phyloP scores from a whole-genome alignment of 352 stramenopile genomes.

The Globisporangium middletonii region DNA sequence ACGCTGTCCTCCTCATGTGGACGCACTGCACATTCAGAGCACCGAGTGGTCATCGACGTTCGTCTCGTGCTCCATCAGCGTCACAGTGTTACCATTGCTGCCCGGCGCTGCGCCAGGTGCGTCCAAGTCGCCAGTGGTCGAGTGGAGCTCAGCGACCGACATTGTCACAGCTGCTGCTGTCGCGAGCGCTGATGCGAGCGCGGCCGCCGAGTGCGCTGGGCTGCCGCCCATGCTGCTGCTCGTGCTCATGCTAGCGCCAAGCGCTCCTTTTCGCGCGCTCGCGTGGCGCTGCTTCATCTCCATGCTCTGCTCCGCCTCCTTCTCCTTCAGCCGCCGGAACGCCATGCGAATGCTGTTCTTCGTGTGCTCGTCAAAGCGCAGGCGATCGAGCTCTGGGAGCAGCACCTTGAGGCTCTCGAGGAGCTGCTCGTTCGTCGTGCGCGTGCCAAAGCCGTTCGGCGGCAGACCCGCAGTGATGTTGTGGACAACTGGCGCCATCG shows the following conservation, averaged over 20 bases:
- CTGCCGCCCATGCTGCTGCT: not conserved
- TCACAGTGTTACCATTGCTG: too few species aligned
- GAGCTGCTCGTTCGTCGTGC: slow-evolving; percentile 39
- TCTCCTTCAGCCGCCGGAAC: slow-evolving; percentile 44
- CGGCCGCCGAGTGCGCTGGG: too few species aligned
- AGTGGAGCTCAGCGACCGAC: too few species aligned
- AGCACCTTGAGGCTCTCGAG: slow-evolving; percentile 40
- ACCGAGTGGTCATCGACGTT: too few species aligned
- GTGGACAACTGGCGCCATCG: not conserved
- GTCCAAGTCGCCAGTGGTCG: too few species aligned
- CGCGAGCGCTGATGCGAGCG: too few species aligned
- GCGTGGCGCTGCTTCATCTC: slow-evolving; percentile 12
- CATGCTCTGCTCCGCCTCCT: not conserved
- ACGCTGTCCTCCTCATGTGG: too few species aligned
- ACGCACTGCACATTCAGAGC: too few species aligned
- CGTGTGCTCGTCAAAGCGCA: slow-evolving; percentile 50
- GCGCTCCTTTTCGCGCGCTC: not conserved
- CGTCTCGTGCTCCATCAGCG: too few species aligned
- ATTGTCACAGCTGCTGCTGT: too few species aligned
- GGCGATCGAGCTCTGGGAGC: slow-evolving; percentile 42
- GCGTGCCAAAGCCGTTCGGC: slow-evolving; percentile 6
- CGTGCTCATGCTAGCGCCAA: not conserved
- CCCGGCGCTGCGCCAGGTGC: too few species aligned
- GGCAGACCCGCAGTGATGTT: too few species aligned
- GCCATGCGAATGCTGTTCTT: slow-evolving; percentile 52